phyloP scores from a whole-genome alignment of 495 filamentous ascomycete species.

The Talaromyces proteolyticus region DNA sequence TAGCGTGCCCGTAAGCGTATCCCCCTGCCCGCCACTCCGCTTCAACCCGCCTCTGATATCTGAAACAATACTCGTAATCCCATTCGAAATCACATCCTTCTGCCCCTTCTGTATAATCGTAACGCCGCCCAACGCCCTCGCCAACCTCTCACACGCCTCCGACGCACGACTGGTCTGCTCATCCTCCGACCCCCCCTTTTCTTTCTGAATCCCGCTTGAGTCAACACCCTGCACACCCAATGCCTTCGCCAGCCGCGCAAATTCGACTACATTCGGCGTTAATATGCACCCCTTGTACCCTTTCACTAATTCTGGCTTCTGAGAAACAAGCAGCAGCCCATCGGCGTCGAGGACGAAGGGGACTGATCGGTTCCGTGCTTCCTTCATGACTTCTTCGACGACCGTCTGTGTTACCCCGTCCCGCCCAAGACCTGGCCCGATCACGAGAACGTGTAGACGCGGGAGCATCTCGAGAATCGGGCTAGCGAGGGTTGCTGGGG shows the following conservation, averaged over 20 bases:
- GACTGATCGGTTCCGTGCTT: conserved; percentile 65
- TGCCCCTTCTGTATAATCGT: conserved; percentile 86
- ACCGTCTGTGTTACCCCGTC: conserved; percentile 88
- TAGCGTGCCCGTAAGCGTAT: conserved; percentile 87
- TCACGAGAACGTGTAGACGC: conserved; percentile 86
- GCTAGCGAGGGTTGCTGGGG: conserved; percentile 54
- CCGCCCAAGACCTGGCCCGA: conserved; percentile 87
- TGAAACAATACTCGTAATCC: conserved; percentile 62
- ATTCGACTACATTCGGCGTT: conserved; percentile 94
- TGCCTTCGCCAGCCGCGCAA: conserved; percentile 69
- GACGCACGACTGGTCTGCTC: conserved; percentile 38
- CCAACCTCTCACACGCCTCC: conserved; percentile 64
- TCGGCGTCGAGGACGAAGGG: conserved; percentile 92
- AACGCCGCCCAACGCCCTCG: conserved; percentile 76
- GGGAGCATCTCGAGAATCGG: conserved; percentile 74
- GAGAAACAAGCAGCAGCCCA: conserved; percentile 71
- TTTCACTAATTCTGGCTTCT: conserved; percentile 67
- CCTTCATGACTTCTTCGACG: conserved; percentile 70
- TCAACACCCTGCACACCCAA: conserved; percentile 52
- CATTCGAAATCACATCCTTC: conserved; percentile 84
- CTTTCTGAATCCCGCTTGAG: conserved; percentile 32
- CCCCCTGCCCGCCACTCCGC: conserved; percentile 89
- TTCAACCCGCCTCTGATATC: conserved; percentile 79
- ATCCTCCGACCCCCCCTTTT: conserved; percentile 26
- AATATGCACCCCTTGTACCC: conserved; percentile 82